Evolutionary conservation across 768 basidiomycete species (phyloP).

Genomic region (Tulasnella sp.): DNA sequence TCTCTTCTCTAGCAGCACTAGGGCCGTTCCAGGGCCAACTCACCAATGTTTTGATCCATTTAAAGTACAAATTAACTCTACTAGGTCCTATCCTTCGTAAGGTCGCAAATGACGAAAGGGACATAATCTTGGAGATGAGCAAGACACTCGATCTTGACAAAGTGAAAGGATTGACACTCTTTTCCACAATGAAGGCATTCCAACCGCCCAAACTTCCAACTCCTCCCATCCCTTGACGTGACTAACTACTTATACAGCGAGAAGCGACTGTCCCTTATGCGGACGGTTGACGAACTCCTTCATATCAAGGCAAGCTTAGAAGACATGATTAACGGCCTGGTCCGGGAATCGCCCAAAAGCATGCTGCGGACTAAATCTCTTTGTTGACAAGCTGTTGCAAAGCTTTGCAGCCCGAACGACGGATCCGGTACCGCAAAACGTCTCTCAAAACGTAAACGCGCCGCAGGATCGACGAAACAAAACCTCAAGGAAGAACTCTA

Average conservation of each 20-base stretch:
- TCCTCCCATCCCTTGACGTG: slow-evolving; percentile 51
- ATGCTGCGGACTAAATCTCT: slow-evolving; percentile 69
- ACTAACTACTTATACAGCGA: slow-evolving; percentile 82
- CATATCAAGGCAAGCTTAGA: slow-evolving; percentile 64
- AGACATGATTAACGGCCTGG: slow-evolving; percentile 59
- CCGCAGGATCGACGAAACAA: slow-evolving; percentile 73
- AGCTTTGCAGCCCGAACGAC: slow-evolving; percentile 55
- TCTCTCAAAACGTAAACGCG: slow-evolving; percentile 58
- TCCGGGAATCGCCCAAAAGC: slow-evolving; percentile 58
- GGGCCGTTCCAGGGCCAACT: slow-evolving; percentile 70
- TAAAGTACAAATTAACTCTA: slow-evolving; percentile 68
- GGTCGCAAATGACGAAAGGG: slow-evolving; percentile 71
- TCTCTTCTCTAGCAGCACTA: slow-evolving; percentile 59
- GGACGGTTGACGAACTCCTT: slow-evolving; percentile 73
- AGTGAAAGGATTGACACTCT: slow-evolving; percentile 70
- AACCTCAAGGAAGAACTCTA: slow-evolving; percentile 76
- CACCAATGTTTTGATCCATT: slow-evolving; percentile 65
- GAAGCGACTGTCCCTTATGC: slow-evolving; percentile 72
- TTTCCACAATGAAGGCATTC: slow-evolving; percentile 63
- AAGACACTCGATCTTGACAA: slow-evolving; percentile 75
- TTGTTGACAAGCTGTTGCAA: slow-evolving; percentile 60
- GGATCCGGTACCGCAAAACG: background rate
- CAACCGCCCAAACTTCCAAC: slow-evolving; percentile 20
- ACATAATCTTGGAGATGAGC: slow-evolving; percentile 73
- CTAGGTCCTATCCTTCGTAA: slow-evolving; percentile 62